Evolutionary conservation across 2,329 filamentous ascomycete species (phyloP), one percentile per base, ranked within the genome.

Genomic region (Stagonosporopsis tanaceti): DNA sequence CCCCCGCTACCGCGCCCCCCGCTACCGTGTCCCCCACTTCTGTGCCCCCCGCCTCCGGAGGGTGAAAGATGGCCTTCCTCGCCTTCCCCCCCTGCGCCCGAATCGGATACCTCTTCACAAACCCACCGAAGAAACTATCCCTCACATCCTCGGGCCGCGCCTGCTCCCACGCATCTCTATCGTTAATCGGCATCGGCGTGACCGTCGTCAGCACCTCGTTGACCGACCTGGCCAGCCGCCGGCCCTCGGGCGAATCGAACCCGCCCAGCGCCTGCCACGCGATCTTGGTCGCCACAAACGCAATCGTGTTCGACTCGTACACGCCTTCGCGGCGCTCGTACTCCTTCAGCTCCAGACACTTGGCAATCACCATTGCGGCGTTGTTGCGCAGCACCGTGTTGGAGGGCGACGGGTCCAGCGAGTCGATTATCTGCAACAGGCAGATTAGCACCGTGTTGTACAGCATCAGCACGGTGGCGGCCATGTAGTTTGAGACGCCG

Each of bases 231-330:
- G 68, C 63, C 27, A 71, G 47, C 15, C 54, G 57, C 27, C 64
- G 59, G 30, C 67, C 69, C 41, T 66, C 68, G 15, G 63, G 61
- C 2, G 67, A 62, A 15, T 58, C 51, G 25, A 68, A 67, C 0
- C 66, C 61, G 20, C 69, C 70, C 6, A 73, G 44, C 4, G 62
- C 60, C 38, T 68, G 61, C 69, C 69, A 71, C 4, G 68, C 69
- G 2, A 70, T 53, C 45, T 67, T 69, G 2, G 62, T 70, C 4
- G 69, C 67, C 2, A 70, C 60, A 40, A 66, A 67, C 2, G 58
- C 57, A 37, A 72, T 68, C 1, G 68, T 70, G 38, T 68, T 71
- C 6, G 67, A 66, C 34, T 67, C 59, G 3, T 57, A 50, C 15
- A 48, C 52, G 11, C 65, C 64, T 32, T 57, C 47, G 9, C 53